A percentile compares a stretch with the other conserved stretches of the same genome.
Conservation (phyloP, 305 asterid genomes). For the Solanum hybrid region DNA sequence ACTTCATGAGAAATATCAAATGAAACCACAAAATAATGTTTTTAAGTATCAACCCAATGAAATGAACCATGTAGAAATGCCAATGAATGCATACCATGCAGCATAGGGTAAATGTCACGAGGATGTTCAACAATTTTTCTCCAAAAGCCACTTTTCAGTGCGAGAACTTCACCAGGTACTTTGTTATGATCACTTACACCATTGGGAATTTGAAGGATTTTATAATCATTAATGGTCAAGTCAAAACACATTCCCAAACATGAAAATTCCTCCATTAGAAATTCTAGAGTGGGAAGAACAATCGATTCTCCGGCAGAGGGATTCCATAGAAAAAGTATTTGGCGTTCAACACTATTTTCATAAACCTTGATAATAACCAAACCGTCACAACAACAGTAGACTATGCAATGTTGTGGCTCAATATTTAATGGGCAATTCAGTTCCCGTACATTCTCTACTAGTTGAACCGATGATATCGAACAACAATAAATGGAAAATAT, state of each 20-base stretch:
- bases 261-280: neutral
- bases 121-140: neutral
- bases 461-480: no score
- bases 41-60: no score
- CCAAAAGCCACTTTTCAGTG: neutral
- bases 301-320: neutral
- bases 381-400: neutral
- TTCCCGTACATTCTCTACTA: neutral
- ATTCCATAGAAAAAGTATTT: neutral
- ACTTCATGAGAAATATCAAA: neutral
- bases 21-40: neutral
- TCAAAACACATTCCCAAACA: neutral
- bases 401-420: neutral
- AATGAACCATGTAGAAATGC: neutral
- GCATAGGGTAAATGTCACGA: neutral
- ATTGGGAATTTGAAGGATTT: no score
- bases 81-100: neutral
- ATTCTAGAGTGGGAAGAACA: neutral
- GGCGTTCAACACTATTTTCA: neutral
- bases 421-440: neutral
- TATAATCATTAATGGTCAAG: neutral
- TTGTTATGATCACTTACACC: neutral
- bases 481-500: neutral
- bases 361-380: neutral
- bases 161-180: neutral